Conservation (phyloP, 495 filamentous ascomycete species). For the Chaetomium tenue region DNA sequence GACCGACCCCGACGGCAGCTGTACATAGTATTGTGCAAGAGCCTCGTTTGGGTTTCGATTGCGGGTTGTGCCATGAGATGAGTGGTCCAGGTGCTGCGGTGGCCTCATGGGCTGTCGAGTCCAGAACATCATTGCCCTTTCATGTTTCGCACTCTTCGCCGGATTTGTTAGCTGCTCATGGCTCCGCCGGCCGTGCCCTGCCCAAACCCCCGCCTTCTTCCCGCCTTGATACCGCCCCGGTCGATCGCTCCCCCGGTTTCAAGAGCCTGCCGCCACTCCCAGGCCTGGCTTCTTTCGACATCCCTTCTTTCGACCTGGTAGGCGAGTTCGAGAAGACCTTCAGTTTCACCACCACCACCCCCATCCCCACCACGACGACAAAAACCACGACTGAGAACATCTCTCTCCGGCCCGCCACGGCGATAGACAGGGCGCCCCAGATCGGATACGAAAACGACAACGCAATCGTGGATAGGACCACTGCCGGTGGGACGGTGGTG, state of each 20-base stretch:
- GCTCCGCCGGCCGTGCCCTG: conserved; percentile 19
- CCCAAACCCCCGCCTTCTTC: conserved; percentile 23
- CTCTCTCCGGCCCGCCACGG: conserved; percentile 14
- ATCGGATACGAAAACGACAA: conserved; percentile 20
- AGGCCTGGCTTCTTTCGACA: conserved; percentile 42
- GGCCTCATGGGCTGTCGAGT: conserved; percentile 44
- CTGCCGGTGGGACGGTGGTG: conserved; percentile 19
- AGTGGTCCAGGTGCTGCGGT: conserved; percentile 41
- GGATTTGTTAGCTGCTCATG: conserved; percentile 28
- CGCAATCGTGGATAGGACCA: conserved; percentile 4
- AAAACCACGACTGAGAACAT: not conserved
- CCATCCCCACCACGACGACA: conserved; percentile 9
- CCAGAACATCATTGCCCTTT: conserved; percentile 32
- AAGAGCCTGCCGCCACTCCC: conserved; percentile 35
- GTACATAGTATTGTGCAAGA: conserved; percentile 13
- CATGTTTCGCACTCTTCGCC: conserved; percentile 39
- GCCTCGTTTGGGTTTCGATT: conserved; percentile 16
- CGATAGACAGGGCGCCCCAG: conserved; percentile 4
- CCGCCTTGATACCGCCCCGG: conserved; percentile 20
- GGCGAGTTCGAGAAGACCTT: conserved; percentile 42
- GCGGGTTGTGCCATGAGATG: conserved; percentile 45
- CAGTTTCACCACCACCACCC: conserved; percentile 30
- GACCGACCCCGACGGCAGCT: conserved; percentile 2
- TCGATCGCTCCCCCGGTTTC: conserved; percentile 25
- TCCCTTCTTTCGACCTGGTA: conserved; percentile 47